Conservation (phyloP, 345 rosid genomes). For the Eucalyptus cloeziana region DNA sequence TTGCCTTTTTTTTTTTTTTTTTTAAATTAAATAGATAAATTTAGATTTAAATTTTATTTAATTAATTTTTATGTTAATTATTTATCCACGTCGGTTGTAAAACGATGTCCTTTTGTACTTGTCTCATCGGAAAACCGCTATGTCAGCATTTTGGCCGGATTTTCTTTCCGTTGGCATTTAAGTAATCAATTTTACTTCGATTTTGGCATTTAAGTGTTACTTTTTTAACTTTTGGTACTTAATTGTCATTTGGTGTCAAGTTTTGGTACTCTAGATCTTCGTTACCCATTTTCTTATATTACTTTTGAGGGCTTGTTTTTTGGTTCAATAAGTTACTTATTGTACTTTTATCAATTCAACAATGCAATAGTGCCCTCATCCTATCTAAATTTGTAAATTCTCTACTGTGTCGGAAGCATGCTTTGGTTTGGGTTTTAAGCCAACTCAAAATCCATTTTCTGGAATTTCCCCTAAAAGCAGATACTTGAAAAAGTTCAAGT, state of each 20-base stretch:
- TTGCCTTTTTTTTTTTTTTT: too few relatives aligned
- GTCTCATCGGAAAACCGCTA: accelerated
- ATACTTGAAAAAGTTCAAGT: background rate
- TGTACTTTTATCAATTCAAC: background rate
- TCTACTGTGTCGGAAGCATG: background rate
- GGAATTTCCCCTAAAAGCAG: background rate
- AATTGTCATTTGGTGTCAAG: too few relatives aligned
- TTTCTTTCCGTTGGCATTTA: accelerated
- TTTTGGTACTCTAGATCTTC: accelerated
- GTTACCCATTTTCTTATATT: background rate
- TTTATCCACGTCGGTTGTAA: accelerated
- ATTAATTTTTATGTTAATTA: too few relatives aligned
- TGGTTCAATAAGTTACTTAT: background rate
- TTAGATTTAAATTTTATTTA: too few relatives aligned
- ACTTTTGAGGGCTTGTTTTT: background rate
- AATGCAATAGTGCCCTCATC: background rate
- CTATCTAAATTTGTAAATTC: background rate
- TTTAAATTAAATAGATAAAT: too few relatives aligned
- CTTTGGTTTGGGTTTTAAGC: background rate
- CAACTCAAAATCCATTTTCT: background rate
- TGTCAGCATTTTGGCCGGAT: accelerated
- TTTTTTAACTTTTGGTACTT: too few relatives aligned
- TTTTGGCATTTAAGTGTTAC: accelerated
- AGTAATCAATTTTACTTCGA: accelerated
- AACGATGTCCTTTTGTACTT: too few relatives aligned